phyloP scores from a whole-genome alignment of 108 stramenopile species.

The Parietichytrium sp. region DNA sequence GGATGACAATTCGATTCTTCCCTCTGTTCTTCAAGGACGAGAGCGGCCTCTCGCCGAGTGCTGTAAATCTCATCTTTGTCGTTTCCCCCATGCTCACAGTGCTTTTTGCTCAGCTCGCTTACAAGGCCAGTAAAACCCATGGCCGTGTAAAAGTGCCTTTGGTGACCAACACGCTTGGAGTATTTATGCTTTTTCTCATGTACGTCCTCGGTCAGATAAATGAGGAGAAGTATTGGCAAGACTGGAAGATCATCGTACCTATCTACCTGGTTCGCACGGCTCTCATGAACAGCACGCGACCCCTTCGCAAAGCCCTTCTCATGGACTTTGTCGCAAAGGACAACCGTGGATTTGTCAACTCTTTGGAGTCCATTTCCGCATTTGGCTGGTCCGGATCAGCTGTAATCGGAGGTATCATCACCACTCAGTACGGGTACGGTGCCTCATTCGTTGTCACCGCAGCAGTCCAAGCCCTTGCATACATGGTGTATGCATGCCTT shows the following conservation, averaged over 20 bases:
- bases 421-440: conserved; percentile 15
- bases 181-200: conserved; percentile 4
- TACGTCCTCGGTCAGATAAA: neutral
- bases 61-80: conserved; percentile 64
- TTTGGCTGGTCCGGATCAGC: conserved; percentile 34
- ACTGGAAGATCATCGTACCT: conserved; percentile 51
- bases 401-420: conserved; percentile 19
- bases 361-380: conserved; percentile 5
- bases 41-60: conserved; percentile 56
- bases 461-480: neutral
- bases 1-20: conserved; percentile 74
- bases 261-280: conserved; percentile 44
- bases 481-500: neutral
- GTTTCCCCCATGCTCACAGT: conserved; percentile 58
- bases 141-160: conserved; percentile 55
- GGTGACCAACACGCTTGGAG: conserved; percentile 18
- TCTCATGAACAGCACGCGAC: conserved; percentile 40
- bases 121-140: conserved; percentile 40
- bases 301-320: conserved; percentile 9
- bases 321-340: conserved; percentile 16
- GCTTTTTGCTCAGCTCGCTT: conserved; percentile 45
- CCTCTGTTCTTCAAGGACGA: conserved; percentile 70
- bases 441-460: conserved; percentile 16
- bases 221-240: conserved; percentile 22
- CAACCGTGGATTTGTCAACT: neutral